Base-by-base conservation (phyloP, 352 stramenopile species). In the Globisporangium acanthophoron region DNA sequence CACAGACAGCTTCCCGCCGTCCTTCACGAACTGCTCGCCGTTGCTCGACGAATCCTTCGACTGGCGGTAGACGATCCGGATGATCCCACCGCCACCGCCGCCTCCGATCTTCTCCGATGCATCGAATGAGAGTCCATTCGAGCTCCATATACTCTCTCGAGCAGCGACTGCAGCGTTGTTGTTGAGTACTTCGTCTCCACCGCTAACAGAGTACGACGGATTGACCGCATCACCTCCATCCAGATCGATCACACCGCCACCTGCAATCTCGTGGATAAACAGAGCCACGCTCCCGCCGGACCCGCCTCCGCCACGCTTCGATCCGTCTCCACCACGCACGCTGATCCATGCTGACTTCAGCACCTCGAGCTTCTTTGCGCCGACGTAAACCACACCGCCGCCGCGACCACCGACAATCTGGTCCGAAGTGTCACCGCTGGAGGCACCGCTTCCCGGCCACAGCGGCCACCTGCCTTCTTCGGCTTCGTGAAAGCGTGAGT, bases 301-400 rank as follows among this genome's bases (percentile, higher is more conserved):
- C 27, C 85, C 85, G 54, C 85, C 85, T 31, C 85, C 85, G 27
- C 85, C 85, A 16, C 77, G 75, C 53, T 79, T 84, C 3, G 65
- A 76, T 9, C 85, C 85, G 31, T 61, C 58, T 4, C 76, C 72
- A 31, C 85, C 85, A 41, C 68, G 63, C 6, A 74, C 82, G 60
- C 68, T 85, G 21, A 94, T 64, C 3, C 54, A 67, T 4, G 75
- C 73, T 11, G 48, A 35, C 51, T 80, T 79, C 35, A 48, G 61
- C 18, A 94, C 62, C 5, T 67, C 58, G 3, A 94, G 65, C 16
- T 71, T 73, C 53, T 70, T 75, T 1, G 80, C 72, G 0, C 71
- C 64, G 46, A 94, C 63, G 64, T 91, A 85, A 27, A 94, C 72
- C 12, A 94, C 58, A 13, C 85, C 85, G 44, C 85, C 85, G 8